These are phyloP conservation scores for Penicillium flavigenum DNA, from an alignment of 495 filamentous ascomycete genomes.

Conservation along the genomic window DNA sequence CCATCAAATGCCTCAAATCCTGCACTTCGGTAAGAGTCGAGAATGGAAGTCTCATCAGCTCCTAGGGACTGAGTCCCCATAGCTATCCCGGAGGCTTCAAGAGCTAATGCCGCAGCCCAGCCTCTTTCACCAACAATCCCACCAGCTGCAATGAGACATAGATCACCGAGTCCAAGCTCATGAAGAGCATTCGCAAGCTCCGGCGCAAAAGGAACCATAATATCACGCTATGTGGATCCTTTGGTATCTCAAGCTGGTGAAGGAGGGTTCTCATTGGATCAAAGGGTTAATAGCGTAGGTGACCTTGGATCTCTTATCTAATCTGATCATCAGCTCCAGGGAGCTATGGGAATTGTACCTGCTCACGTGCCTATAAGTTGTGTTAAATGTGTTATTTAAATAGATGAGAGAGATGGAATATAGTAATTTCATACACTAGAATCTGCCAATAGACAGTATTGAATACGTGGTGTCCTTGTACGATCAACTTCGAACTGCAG, in stretches of 20 bases:
- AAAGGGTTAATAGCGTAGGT: not conserved
- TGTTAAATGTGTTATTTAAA: not conserved
- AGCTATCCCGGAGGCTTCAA: slow-evolving; percentile 63
- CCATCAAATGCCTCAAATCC: slow-evolving; percentile 59
- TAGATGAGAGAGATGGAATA: too few species aligned
- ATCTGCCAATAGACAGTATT: not conserved
- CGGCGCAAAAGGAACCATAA: slow-evolving; percentile 52
- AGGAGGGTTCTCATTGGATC: not conserved
- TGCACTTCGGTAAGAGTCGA: slow-evolving; percentile 55
- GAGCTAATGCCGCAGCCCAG: slow-evolving; percentile 52
- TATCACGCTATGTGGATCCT: not conserved
- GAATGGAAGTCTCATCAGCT: slow-evolving; percentile 56
- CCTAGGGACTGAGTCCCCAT: slow-evolving; percentile 71
- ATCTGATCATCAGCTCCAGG: slow-evolving; percentile 29
- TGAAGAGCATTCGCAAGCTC: slow-evolving; percentile 56
- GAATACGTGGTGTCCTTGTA: not conserved
- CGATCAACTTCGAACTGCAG: not conserved
- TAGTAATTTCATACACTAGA: too few species aligned
- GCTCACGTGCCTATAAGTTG: too few species aligned
- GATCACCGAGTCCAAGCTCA: slow-evolving; percentile 21
- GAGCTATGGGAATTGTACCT: not conserved
- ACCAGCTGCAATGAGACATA: slow-evolving; percentile 65
- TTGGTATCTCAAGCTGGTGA: not conserved
- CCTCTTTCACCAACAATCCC: slow-evolving; percentile 65
- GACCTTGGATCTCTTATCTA: slow-evolving; percentile 21